Conservation (phyloP, 352 stramenopile genomes). For the Phytophthora fragariaefolia region DNA sequence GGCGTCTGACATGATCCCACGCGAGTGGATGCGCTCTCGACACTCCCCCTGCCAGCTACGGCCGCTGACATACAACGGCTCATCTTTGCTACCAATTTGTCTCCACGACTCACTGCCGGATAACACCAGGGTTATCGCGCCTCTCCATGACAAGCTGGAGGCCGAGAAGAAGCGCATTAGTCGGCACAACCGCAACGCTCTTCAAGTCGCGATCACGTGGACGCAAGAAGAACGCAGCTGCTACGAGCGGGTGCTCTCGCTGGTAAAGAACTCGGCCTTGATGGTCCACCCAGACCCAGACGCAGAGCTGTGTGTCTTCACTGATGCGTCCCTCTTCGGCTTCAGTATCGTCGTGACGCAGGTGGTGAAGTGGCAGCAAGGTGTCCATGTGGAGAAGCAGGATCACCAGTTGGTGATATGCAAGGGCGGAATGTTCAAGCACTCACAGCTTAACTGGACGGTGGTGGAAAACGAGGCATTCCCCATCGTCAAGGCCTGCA, state of each 20-base stretch:
- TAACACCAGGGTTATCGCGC: background rate
- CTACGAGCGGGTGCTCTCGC: background rate
- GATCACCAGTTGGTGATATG: too few species aligned
- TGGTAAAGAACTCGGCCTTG: background rate
- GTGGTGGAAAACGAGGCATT: too few species aligned
- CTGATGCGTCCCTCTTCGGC: too few species aligned
- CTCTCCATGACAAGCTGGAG: background rate
- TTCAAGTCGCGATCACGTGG: background rate
- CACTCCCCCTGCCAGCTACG: background rate
- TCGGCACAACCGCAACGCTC: background rate
- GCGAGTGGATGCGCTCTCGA: too few species aligned
- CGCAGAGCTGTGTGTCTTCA: too few species aligned
- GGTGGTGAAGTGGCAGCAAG: too few species aligned
- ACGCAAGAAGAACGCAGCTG: background rate
- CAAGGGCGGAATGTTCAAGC: too few species aligned
- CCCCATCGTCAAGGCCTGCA: too few species aligned
- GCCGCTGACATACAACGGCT: background rate
- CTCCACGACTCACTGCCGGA: background rate
- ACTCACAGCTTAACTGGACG: too few species aligned
- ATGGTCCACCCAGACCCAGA: too few species aligned
- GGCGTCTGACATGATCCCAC: background rate
- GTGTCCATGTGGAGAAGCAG: too few species aligned
- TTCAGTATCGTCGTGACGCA: too few species aligned
- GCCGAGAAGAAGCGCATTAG: background rate
- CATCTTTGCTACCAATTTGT: background rate